Base-by-base conservation (phyloP, 306 rosid species). In the Urtica urens region DNA sequence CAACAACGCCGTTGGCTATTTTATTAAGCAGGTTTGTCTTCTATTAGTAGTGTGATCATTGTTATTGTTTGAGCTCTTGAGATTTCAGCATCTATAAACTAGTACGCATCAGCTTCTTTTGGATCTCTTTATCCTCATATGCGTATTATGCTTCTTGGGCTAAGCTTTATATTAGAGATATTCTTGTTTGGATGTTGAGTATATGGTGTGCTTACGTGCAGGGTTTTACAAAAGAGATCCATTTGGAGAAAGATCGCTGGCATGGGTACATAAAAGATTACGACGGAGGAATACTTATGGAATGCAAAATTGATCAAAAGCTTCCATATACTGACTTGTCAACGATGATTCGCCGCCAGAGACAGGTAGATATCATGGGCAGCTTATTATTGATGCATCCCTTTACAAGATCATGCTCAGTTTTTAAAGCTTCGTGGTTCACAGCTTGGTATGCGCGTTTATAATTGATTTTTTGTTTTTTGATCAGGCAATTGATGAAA, bases 201-300 rank as follows among this genome's bases (percentile, higher is more conserved):
- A 57, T 55, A 55, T 31, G 62, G 41, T 28, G 42, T 66, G 15
- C 42, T 40, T 46, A 22, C 60, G 51, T 65, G 67, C 73, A 90
- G 96, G 99, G 99, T 49, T 90, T 90, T 56, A 90, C 99, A 0
- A 84, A 82, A 73, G 99, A 90, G 81, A 90, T 90, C 63, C 79
- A 79, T 82, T 59, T 90, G 93, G 96, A 85, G 63, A 90, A 85
- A 74, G 93, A 85, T 49, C 59, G 93, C 59, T 82, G 99, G 99
- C 99, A 90, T 39, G 99, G 99, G 68, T 90, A 90, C 72, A 90
- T 90, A 70, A 90, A 90, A 71, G 99, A 90, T 56, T 90, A 90
- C 40, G 99, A 90, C 62, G 99, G 99, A 53, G 99, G 92, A 45
- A 77, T 84, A 51, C 87, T 90, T 39, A 84, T 90, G 99, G 99